Evolutionary conservation across 495 filamentous ascomycete genomes (phyloP).

Genomic region (Aspergillus egyptiacus): DNA sequence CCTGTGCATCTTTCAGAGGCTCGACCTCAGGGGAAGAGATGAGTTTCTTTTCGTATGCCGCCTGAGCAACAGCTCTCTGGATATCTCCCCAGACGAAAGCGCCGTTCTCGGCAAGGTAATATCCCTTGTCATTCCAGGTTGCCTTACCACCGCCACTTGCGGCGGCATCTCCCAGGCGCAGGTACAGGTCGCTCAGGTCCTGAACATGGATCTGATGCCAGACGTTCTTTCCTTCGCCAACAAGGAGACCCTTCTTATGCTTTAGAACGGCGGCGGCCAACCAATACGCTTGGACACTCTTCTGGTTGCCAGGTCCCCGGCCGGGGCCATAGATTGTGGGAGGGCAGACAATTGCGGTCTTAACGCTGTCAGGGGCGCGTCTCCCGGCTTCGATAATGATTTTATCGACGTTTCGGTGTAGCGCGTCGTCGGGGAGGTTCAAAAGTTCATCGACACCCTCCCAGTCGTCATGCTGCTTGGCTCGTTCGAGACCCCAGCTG

Average conservation of each 20-base stretch:
- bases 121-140: slow-evolving; percentile 67
- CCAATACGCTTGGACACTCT: slow-evolving; percentile 58
- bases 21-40: slow-evolving; percentile 52
- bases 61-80: slow-evolving; percentile 51
- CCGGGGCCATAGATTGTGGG: slow-evolving; percentile 75
- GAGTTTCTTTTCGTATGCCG: slow-evolving; percentile 58
- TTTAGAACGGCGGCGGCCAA: slow-evolving; percentile 52
- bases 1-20: slow-evolving; percentile 27
- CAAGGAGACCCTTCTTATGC: slow-evolving; percentile 56
- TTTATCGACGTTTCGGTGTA: slow-evolving; percentile 57
- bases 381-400: slow-evolving; percentile 46
- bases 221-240: slow-evolving; percentile 57
- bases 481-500: slow-evolving; percentile 47
- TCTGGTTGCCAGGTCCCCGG: slow-evolving; percentile 62
- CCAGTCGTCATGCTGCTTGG: slow-evolving; percentile 57
- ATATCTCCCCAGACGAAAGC: slow-evolving; percentile 67
- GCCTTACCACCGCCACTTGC: slow-evolving; percentile 51
- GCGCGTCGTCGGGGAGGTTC: slow-evolving; percentile 48
- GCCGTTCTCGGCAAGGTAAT: slow-evolving; percentile 70
- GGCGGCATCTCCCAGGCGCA: slow-evolving; percentile 61
- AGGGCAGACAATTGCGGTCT: slow-evolving; percentile 69
- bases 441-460: slow-evolving; percentile 51
- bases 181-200: slow-evolving; percentile 62
- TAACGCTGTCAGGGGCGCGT: slow-evolving; percentile 41
- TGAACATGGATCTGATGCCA: slow-evolving; percentile 74